phyloP scores from a whole-genome alignment of 371 early-diverging fungal species.

The Enterocytospora artemiae region DNA sequence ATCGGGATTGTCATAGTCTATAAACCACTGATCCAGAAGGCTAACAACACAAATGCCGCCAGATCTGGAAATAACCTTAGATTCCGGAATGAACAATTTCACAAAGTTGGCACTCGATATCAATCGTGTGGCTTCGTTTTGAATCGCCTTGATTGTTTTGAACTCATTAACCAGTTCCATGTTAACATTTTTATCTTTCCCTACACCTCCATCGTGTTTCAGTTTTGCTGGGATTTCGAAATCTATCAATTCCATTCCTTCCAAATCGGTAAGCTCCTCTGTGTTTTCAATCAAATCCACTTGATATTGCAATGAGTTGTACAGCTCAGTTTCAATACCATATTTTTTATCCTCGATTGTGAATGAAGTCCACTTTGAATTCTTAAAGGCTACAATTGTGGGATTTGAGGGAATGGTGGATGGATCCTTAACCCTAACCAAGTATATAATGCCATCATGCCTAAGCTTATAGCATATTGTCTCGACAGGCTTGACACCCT shows the following conservation, averaged over 20 bases:
- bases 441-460: constrained; percentile 9
- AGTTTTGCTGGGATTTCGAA: background rate
- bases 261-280: background rate
- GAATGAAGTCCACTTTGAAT: constrained; percentile 8
- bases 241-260: background rate
- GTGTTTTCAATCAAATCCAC: constrained; percentile 1
- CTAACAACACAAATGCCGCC: constrained; percentile 96
- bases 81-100: constrained; percentile 76
- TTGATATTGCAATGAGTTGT: constrained; percentile 26
- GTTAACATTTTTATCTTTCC: background rate
- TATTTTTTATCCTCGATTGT: constrained; percentile 10
- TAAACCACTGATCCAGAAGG: constrained; percentile 94
- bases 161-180: background rate
- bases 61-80: constrained; percentile 79
- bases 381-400: constrained; percentile 7
- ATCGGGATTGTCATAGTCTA: constrained; percentile 83
- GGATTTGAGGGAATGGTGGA: background rate
- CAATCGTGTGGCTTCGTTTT: background rate
- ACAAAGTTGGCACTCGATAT: constrained; percentile 36
- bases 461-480: constrained; percentile 62
- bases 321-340: constrained; percentile 25
- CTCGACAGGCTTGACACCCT: constrained; percentile 86
- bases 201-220: background rate
- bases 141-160: background rate
- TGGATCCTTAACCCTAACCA: background rate